Base-by-base conservation (phyloP, 1,139 yeast species). In the Magnusiomyces starmeri region DNA sequence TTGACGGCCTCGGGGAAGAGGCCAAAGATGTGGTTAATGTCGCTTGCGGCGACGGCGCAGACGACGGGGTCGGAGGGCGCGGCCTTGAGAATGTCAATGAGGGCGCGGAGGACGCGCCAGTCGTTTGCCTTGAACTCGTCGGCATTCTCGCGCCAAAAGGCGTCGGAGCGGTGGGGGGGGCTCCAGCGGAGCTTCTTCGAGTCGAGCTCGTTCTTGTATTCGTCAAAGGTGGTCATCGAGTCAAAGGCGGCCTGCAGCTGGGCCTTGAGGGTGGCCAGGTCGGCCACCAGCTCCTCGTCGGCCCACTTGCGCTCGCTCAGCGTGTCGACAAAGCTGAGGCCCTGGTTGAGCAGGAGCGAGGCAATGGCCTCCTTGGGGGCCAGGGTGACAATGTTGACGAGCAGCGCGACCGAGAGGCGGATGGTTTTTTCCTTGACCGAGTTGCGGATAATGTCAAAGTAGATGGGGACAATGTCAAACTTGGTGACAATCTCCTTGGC, bases 341-440 rank as follows among this genome's bases (percentile, higher is more conserved):
- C 95, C 61, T 85, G 86, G 56, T 86, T 86, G 58, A 86, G 78
- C 57, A 92, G 73, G 50, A 90, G 74, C 51, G 89, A 75, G 57
- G 85, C 84, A 62, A 89, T 78, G 49, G 83, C 77, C 44, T 61
- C 60, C 52, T 61, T 60, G 8, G 72, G 70, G 2, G 70, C 71
- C 34, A 64, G 56, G 18, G 67, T 59, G 43, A 68, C 62, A 25
- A 68, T 56, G 57, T 73, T 73, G 62, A 83, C 76, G 57, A 92
- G 72, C 43, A 83, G 80, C 1, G 95, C 84, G 40, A 88, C 75
- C 22, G 95, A 76, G 50, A 92, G 75, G 65, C 99, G 77, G 42
- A 88, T 86, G 54, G 92, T 81, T 71, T 92, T 92, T 70, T 90
- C 95, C 73, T 92, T 92, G 61, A 92, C 86, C 1, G 96, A 87